These are phyloP conservation scores for Metschnikowia vanudenii DNA, from an alignment of 805 yeast genomes.

Conservation along the genomic window DNA sequence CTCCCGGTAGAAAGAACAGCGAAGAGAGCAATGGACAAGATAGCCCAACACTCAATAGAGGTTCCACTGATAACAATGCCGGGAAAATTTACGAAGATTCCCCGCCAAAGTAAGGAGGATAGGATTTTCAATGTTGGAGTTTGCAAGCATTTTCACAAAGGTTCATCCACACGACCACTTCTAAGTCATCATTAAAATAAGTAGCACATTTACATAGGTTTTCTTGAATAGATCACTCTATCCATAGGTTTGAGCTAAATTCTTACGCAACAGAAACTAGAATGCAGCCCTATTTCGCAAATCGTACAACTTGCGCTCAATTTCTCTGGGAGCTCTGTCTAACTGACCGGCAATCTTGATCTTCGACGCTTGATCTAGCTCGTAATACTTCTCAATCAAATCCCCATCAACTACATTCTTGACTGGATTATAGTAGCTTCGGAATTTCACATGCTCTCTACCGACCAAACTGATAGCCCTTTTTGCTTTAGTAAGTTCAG, in stretches of 20 bases:
- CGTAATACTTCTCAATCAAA: slow-evolving; percentile 58
- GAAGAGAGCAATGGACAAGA: slow-evolving; percentile 39
- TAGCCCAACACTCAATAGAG: slow-evolving; percentile 40
- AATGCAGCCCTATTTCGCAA: slow-evolving; percentile 46
- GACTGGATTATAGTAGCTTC: slow-evolving; percentile 81
- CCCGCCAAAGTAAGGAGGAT: slow-evolving; percentile 7
- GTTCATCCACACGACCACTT: too few relatives aligned
- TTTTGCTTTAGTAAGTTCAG: slow-evolving; percentile 26
- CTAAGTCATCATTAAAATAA: too few relatives aligned
- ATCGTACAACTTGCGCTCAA: slow-evolving; percentile 52
- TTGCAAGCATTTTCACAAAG: too few relatives aligned
- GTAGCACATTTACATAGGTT: too few relatives aligned
- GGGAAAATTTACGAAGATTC: slow-evolving; percentile 11
- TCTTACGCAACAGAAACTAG: slow-evolving; percentile 6
- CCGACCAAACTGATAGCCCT: slow-evolving; percentile 47
- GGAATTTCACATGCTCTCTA: slow-evolving; percentile 62
- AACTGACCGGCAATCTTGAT: slow-evolving; percentile 39
- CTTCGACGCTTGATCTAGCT: slow-evolving; percentile 34
- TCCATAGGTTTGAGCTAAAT: neutral
- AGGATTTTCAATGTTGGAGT: neutral
- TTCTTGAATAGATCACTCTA: neutral
- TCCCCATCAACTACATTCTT: slow-evolving; percentile 87
- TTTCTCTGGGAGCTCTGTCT: slow-evolving; percentile 48
- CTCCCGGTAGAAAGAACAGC: slow-evolving; percentile 39
- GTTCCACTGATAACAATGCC: slow-evolving; percentile 6